Evolutionary conservation across 108 stramenopile species (phyloP).

Genomic region (Chaetoceros muelleri): DNA sequence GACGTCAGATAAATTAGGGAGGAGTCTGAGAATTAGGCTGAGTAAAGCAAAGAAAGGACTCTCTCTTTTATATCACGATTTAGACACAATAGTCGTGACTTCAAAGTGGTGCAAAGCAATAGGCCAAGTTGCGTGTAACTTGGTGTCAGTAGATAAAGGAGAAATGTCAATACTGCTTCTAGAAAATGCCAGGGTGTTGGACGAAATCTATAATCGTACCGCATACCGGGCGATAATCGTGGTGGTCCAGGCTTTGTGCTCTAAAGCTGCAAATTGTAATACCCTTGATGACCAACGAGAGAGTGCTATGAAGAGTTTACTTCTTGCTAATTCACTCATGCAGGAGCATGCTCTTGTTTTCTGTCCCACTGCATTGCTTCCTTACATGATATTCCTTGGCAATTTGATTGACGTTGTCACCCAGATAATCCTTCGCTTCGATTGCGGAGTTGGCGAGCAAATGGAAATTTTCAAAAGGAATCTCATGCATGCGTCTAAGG

Average conservation of each 20-base stretch:
- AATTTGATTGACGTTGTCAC: conserved; percentile 41
- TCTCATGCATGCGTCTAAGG: conserved; percentile 10
- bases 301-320: conserved; percentile 27
- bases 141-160: conserved; percentile 17
- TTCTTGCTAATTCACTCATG: conserved; percentile 37
- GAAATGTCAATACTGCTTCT: conserved; percentile 19
- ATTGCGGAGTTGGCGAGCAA: conserved; percentile 63
- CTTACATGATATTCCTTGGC: conserved; percentile 20
- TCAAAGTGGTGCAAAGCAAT: conserved; percentile 25
- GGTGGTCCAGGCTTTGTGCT: conserved; percentile 22
- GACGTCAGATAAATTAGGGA: conserved; percentile 6
- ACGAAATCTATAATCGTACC: conserved; percentile 16
- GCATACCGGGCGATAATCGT: conserved; percentile 23
- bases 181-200: conserved; percentile 24
- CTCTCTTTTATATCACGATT: conserved; percentile 9
- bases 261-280: conserved; percentile 14
- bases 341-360: conserved; percentile 35
- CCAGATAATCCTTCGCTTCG: conserved; percentile 45
- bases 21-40: conserved; percentile 14
- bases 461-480: conserved; percentile 29
- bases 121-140: conserved; percentile 12
- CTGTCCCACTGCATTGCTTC: conserved; percentile 25
- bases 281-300: conserved; percentile 7
- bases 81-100: conserved; percentile 11
- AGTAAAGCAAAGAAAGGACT: conserved; percentile 24